phyloP scores from a whole-genome alignment of 2,329 filamentous ascomycete genomes.

The Orbilia blumenaviensis region DNA sequence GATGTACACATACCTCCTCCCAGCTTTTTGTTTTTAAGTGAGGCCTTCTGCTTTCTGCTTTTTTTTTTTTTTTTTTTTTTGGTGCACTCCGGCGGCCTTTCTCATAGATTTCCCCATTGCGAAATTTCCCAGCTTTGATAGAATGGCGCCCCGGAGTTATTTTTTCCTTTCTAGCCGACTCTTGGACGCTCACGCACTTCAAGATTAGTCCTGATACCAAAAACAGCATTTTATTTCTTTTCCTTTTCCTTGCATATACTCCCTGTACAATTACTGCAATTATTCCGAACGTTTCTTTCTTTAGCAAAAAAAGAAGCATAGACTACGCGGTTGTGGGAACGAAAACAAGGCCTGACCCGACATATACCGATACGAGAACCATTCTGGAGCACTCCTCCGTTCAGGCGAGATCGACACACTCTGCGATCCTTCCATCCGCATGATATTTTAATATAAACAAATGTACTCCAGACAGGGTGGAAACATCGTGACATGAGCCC shows the following conservation, averaged over 20 bases:
- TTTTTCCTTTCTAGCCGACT: slow-evolving; percentile 47
- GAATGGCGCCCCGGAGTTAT: slow-evolving; percentile 52
- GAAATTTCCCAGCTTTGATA: slow-evolving; percentile 13
- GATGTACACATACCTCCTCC: slow-evolving; percentile 35
- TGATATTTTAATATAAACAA: slow-evolving; percentile 29
- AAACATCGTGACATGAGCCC: slow-evolving; percentile 43
- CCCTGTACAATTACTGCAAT: slow-evolving; percentile 52
- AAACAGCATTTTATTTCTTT: slow-evolving; percentile 36
- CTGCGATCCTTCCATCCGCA: slow-evolving; percentile 50
- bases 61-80: no score
- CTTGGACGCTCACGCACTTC: slow-evolving; percentile 42
- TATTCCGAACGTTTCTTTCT: slow-evolving; percentile 32
- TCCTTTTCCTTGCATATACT: slow-evolving; percentile 37
- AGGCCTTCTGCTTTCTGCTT: slow-evolving; percentile 42
- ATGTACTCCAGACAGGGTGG: slow-evolving; percentile 18
- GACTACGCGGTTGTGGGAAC: slow-evolving; percentile 15
- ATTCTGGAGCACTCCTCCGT: slow-evolving; percentile 41
- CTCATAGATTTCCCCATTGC: slow-evolving; percentile 27
- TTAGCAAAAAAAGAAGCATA: slow-evolving; percentile 15
- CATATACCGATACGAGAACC: slow-evolving; percentile 51
- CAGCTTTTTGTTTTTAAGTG: slow-evolving; percentile 20
- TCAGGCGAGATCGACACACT: slow-evolving; percentile 47
- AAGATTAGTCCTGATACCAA: slow-evolving; percentile 50
- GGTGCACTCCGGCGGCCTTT: neutral
- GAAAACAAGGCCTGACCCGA: slow-evolving; percentile 50